Conservation (phyloP, 2,329 filamentous ascomycete genomes). For the Fusarium guadeloupense region DNA sequence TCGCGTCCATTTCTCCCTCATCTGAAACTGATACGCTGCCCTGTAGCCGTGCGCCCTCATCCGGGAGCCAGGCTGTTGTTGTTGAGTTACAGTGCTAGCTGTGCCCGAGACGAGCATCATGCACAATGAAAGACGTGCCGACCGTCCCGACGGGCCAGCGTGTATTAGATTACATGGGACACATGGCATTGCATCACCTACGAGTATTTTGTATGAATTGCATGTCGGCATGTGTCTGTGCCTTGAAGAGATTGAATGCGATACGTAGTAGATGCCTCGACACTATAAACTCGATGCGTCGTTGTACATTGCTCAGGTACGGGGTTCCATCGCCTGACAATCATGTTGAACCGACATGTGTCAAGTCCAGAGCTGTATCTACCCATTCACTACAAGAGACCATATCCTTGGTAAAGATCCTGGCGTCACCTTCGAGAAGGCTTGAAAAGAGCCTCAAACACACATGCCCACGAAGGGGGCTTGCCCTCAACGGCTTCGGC, state of each 20-base stretch:
- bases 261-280: not conserved
- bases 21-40: constrained; percentile 8
- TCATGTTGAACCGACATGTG: constrained; percentile 3
- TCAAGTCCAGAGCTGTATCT: constrained; percentile 13
- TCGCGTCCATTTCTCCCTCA: not conserved
- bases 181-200: constrained; percentile 28
- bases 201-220: not conserved
- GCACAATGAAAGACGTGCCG: constrained; percentile 11
- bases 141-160: constrained; percentile 9
- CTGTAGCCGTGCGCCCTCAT: constrained; percentile 15
- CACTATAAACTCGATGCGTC: not conserved
- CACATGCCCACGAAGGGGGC: constrained; percentile 6
- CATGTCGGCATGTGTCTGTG: constrained; percentile 8
- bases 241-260: not conserved
- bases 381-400: not conserved
- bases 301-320: constrained; percentile 10
- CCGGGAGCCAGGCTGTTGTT: constrained; percentile 1
- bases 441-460: constrained; percentile 18
- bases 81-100: not conserved
- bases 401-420: constrained; percentile 8
- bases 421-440: constrained; percentile 5
- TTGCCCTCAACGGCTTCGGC: constrained; percentile 39
- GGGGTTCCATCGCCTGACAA: constrained; percentile 12
- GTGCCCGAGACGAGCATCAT: not conserved
- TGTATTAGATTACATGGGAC: constrained; percentile 9